A percentile compares a stretch with the other conserved stretches of the same genome.
These are phyloP conservation scores for Chaetomium strumarium DNA, from an alignment of 2,329 filamentous ascomycete genomes.

Conservation along the genomic window DNA sequence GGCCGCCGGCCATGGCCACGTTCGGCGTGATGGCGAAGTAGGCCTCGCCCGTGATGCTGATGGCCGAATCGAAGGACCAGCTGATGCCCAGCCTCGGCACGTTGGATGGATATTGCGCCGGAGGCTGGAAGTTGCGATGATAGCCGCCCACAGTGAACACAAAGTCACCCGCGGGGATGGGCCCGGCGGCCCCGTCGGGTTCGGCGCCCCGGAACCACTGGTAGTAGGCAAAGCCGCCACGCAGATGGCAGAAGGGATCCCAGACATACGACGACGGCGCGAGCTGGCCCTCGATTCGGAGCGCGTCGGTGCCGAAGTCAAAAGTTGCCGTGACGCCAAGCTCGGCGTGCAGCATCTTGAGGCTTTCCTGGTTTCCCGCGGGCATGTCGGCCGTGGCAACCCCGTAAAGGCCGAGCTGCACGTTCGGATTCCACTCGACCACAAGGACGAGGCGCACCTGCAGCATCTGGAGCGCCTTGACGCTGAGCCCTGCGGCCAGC, in stretches of 20 bases:
- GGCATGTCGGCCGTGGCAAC: conserved; percentile 10
- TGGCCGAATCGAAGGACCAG: conserved; percentile 29
- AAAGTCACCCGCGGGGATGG: conserved; percentile 37
- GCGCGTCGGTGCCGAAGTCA: conserved; percentile 25
- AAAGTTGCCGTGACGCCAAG: conserved; percentile 24
- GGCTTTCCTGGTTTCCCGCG: neutral
- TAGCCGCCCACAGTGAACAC: conserved; percentile 44
- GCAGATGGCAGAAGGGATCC: conserved; percentile 31
- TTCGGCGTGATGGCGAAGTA: conserved; percentile 44
- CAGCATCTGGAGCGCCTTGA: conserved; percentile 36
- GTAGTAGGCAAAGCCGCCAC: conserved; percentile 25
- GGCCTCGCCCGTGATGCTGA: conserved; percentile 36
- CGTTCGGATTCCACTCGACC: conserved; percentile 28
- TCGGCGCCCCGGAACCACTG: conserved; percentile 9
- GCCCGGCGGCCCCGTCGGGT: too few species aligned
- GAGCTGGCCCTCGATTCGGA: conserved; percentile 32
- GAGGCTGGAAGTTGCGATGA: conserved; percentile 33
- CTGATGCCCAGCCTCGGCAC: conserved; percentile 35
- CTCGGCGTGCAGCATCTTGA: conserved; percentile 22
- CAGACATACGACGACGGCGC: conserved; percentile 32
- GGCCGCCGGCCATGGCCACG: conserved; percentile 37
- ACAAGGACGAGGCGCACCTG: conserved; percentile 32
- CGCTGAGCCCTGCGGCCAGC: conserved; percentile 34
- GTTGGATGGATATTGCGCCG: conserved; percentile 34
- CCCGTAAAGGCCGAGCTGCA: conserved; percentile 27